These are phyloP conservation scores for Tubosaeta brunneosetosa DNA, from an alignment of 768 basidiomycete genomes.

Conservation along the genomic window DNA sequence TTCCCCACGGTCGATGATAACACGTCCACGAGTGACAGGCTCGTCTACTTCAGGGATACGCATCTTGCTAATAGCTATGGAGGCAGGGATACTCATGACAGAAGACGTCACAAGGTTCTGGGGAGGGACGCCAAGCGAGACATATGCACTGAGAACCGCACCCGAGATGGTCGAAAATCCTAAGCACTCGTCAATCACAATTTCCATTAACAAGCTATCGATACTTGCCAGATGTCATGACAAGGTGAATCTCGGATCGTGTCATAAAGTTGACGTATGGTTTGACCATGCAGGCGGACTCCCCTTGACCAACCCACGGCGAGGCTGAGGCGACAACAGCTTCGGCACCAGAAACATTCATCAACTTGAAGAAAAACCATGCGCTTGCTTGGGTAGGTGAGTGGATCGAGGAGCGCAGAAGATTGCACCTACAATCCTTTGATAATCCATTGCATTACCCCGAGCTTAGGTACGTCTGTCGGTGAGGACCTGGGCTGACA, in stretches of 20 bases:
- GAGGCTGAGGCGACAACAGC: slow-evolving; percentile 90
- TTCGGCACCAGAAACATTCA: slow-evolving; percentile 92
- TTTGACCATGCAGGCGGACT: slow-evolving; percentile 79
- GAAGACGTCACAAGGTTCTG: slow-evolving; percentile 83
- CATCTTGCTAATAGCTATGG: slow-evolving; percentile 87
- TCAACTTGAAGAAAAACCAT: slow-evolving; percentile 89
- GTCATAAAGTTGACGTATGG: slow-evolving; percentile 87
- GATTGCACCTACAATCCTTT: slow-evolving; percentile 60
- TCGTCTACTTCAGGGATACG: slow-evolving; percentile 81
- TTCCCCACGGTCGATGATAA: slow-evolving; percentile 78
- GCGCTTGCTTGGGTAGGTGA: slow-evolving; percentile 43
- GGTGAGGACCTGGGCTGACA: neutral
- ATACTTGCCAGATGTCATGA: slow-evolving; percentile 74
- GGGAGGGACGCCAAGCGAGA: slow-evolving; percentile 69
- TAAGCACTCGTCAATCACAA: slow-evolving; percentile 11
- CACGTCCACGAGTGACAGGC: slow-evolving; percentile 77
- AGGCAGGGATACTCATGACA: slow-evolving; percentile 94
- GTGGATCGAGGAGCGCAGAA: neutral
- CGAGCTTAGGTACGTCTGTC: slow-evolving; percentile 37
- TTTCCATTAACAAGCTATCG: neutral
- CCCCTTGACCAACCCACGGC: slow-evolving; percentile 92
- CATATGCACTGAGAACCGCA: slow-evolving; percentile 82
- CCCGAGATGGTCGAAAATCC: slow-evolving; percentile 92
- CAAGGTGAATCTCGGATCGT: slow-evolving; percentile 76
- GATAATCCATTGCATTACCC: slow-evolving; percentile 94